phyloP scores from a whole-genome alignment of 2,329 filamentous ascomycete species.

The Monosporascus sp. region DNA sequence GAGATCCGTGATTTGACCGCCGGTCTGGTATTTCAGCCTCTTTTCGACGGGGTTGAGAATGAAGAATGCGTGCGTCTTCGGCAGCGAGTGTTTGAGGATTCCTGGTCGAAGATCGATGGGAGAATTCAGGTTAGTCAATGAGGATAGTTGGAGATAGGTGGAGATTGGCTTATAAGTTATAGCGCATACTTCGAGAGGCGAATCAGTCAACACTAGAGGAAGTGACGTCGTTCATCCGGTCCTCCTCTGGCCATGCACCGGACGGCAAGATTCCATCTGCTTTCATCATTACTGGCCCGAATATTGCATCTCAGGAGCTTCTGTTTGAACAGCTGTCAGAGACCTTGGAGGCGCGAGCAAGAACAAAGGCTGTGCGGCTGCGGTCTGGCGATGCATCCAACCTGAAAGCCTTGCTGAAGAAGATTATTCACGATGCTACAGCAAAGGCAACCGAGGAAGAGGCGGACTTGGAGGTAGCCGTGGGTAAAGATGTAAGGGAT shows the following conservation, averaged over 20 bases:
- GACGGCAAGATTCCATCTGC: constrained; percentile 57
- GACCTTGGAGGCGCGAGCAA: constrained; percentile 39
- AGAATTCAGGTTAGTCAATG: constrained; percentile 51
- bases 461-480: constrained; percentile 45
- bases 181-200: constrained; percentile 54
- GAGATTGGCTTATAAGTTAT: not conserved
- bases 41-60: constrained; percentile 52
- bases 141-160: not conserved
- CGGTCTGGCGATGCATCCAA: constrained; percentile 68
- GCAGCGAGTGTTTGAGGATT: constrained; percentile 52
- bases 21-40: constrained; percentile 38
- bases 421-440: constrained; percentile 64
- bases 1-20: constrained; percentile 7
- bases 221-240: constrained; percentile 51
- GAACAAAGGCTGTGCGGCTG: constrained; percentile 58
- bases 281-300: constrained; percentile 73
- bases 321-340: constrained; percentile 67
- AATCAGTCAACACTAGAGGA: constrained; percentile 56
- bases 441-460: constrained; percentile 43
- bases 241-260: constrained; percentile 23
- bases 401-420: constrained; percentile 67
- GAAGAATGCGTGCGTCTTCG: constrained; percentile 46
- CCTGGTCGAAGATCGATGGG: constrained; percentile 60
- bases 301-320: constrained; percentile 68
- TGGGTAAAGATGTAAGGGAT: constrained; percentile 42